These are phyloP conservation scores for Wickerhamomyces canadensis DNA, from an alignment of 805 yeast genomes.

Conservation along the genomic window DNA sequence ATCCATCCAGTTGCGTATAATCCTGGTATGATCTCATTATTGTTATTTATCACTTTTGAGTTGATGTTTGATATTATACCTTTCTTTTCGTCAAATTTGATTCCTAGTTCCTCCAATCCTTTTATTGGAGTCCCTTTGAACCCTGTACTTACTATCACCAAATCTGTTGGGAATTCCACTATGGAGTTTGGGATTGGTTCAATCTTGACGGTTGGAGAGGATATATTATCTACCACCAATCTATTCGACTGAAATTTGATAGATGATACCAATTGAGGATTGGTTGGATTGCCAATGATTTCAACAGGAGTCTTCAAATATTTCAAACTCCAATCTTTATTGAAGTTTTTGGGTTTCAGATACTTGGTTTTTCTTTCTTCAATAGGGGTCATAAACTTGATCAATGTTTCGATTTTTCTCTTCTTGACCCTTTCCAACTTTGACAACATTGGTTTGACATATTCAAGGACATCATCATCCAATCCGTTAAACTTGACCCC, in stretches of 20 bases:
- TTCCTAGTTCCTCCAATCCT: constrained; percentile 42
- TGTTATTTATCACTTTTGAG: constrained; percentile 36
- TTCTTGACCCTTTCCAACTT: constrained; percentile 45
- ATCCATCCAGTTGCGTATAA: constrained; percentile 91
- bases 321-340: constrained; percentile 54
- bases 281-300: constrained; percentile 30
- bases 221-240: constrained; percentile 32
- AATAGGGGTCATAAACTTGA: constrained; percentile 40
- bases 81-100: constrained; percentile 38
- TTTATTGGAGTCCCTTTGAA: constrained; percentile 62
- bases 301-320: constrained; percentile 64
- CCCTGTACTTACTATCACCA: constrained; percentile 79
- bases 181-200: constrained; percentile 20
- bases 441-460: constrained; percentile 22
- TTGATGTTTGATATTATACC: constrained; percentile 42
- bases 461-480: constrained; percentile 31
- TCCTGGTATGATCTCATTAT: constrained; percentile 32
- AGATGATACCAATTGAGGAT: constrained; percentile 34
- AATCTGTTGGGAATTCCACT: constrained; percentile 42
- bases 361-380: constrained; percentile 22
- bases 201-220: constrained; percentile 21
- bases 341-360: constrained; percentile 8
- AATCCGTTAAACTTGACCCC: constrained; percentile 45
- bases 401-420: constrained; percentile 58
- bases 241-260: constrained; percentile 46